These are phyloP conservation scores for Kodamaea neixiangensis DNA, from an alignment of 805 yeast species.

Conservation along the genomic window DNA sequence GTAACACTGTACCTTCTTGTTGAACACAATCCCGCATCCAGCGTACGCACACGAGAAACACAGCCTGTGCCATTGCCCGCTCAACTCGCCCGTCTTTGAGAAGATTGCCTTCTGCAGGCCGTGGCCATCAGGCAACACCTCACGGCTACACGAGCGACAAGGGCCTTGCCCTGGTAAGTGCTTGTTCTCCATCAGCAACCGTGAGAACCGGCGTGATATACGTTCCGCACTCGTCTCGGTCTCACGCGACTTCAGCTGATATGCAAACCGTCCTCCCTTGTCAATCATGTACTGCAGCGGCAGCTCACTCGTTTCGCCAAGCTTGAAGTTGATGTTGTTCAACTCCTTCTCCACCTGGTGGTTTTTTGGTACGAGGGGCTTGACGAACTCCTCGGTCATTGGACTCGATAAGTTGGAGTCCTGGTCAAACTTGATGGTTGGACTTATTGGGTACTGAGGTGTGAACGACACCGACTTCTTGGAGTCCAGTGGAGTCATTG, in stretches of 20 bases:
- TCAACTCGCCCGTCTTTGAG: constrained; percentile 79
- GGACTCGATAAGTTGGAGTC: neutral
- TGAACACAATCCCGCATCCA: constrained; percentile 58
- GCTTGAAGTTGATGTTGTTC: constrained; percentile 27
- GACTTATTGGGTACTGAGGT: neutral
- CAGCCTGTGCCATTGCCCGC: constrained; percentile 92
- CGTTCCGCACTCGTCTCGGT: neutral
- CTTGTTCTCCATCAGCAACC: constrained; percentile 6
- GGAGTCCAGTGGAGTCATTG: neutral
- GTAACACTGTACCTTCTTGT: constrained; percentile 66
- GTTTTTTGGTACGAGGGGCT: constrained; percentile 37
- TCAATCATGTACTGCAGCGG: neutral
- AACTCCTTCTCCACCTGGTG: constrained; percentile 37
- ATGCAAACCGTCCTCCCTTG: neutral
- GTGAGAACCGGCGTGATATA: constrained; percentile 5
- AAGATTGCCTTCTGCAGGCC: constrained; percentile 62
- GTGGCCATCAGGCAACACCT: constrained; percentile 44
- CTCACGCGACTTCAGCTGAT: neutral
- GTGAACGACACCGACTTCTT: neutral
- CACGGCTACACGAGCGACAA: constrained; percentile 69
- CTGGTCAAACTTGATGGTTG: constrained; percentile 5
- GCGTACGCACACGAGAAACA: constrained; percentile 72
- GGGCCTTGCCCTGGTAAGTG: constrained; percentile 65
- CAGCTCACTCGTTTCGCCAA: neutral
- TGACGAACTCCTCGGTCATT: constrained; percentile 15